phyloP scores from a whole-genome alignment of 805 yeast genomes.

The Hanseniaspora clermontiae region DNA sequence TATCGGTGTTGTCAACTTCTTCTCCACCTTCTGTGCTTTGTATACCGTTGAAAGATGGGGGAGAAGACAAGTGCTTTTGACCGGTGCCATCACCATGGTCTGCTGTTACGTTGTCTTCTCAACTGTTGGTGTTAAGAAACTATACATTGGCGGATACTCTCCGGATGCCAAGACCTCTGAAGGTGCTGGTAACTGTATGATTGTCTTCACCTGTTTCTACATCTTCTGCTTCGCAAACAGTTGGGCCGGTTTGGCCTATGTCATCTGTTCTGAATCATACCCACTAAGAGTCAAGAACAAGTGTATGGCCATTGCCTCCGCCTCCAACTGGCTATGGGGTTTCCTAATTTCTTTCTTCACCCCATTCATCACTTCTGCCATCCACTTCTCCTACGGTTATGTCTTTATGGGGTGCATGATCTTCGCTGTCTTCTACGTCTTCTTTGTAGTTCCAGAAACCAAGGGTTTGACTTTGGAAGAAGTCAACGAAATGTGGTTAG shows the following conservation, averaged over 20 bases:
- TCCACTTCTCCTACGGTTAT: slow-evolving; percentile 61
- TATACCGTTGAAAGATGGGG: slow-evolving; percentile 45
- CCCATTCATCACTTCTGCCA: slow-evolving; percentile 51
- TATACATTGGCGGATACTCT: slow-evolving; percentile 34
- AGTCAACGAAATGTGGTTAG: slow-evolving; percentile 49
- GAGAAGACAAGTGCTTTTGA: slow-evolving; percentile 36
- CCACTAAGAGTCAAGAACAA: slow-evolving; percentile 57
- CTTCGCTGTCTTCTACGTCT: slow-evolving; percentile 47
- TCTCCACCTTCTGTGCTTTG: slow-evolving; percentile 43
- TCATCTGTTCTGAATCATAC: slow-evolving; percentile 54
- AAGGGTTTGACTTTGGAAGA: slow-evolving; percentile 70
- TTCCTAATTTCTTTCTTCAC: slow-evolving; percentile 57
- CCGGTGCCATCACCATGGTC: slow-evolving; percentile 40
- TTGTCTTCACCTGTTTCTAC: slow-evolving; percentile 55
- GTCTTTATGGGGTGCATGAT: slow-evolving; percentile 45
- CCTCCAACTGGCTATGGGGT: slow-evolving; percentile 57
- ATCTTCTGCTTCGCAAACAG: slow-evolving; percentile 63
- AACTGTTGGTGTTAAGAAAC: slow-evolving; percentile 44
- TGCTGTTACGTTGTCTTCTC: slow-evolving; percentile 40
- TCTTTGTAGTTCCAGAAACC: slow-evolving; percentile 61
- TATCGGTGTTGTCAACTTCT: slow-evolving; percentile 48
- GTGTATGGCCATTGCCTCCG: slow-evolving; percentile 47
- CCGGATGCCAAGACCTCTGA: slow-evolving; percentile 31
- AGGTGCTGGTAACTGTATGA: slow-evolving; percentile 58
- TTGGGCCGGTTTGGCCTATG: slow-evolving; percentile 63